These are phyloP conservation scores for Flaveria floridana DNA, from an alignment of 140 eudicot genomes.

Conservation along the genomic window DNA sequence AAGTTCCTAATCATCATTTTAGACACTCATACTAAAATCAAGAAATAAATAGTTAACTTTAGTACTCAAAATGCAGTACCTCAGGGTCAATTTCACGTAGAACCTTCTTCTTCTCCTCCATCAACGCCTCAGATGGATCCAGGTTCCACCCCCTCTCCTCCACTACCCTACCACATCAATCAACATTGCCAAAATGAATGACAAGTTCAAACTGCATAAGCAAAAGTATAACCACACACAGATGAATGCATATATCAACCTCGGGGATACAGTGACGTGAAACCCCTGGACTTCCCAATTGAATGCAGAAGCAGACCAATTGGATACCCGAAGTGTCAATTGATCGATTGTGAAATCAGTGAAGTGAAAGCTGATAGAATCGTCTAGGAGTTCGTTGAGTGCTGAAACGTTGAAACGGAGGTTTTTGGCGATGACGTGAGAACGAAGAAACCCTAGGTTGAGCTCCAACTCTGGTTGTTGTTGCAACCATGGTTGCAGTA, in stretches of 20 bases:
- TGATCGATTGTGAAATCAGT: constrained; percentile 51
- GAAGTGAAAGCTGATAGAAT: constrained; percentile 45
- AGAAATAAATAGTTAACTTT: neutral
- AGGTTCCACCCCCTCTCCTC: constrained; percentile 35
- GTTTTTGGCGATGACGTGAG: constrained; percentile 42
- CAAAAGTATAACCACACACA: neutral
- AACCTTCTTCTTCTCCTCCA: constrained; percentile 57
- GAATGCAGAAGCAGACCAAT: constrained; percentile 68
- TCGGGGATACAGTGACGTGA: constrained; percentile 48
- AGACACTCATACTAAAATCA: neutral
- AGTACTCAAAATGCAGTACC: constrained; percentile 44
- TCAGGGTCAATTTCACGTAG: constrained; percentile 73
- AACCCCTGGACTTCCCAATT: constrained; percentile 60
- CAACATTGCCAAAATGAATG: constrained; percentile 13
- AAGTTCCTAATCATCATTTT: constrained; percentile 15
- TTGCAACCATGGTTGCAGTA: constrained; percentile 74
- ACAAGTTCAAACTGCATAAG: constrained; percentile 8
- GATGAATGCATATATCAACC: constrained; percentile 39
- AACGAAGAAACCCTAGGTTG: constrained; percentile 72
- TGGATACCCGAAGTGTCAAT: constrained; percentile 42
- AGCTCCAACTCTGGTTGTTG: constrained; percentile 58
- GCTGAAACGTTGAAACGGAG: constrained; percentile 51
- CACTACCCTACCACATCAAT: constrained; percentile 49
- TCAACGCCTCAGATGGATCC: constrained; percentile 38
- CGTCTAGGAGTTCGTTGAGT: constrained; percentile 57